Base-by-base conservation (phyloP, 2,329 filamentous ascomycete genomes). In the Alternaria metachromatica region DNA sequence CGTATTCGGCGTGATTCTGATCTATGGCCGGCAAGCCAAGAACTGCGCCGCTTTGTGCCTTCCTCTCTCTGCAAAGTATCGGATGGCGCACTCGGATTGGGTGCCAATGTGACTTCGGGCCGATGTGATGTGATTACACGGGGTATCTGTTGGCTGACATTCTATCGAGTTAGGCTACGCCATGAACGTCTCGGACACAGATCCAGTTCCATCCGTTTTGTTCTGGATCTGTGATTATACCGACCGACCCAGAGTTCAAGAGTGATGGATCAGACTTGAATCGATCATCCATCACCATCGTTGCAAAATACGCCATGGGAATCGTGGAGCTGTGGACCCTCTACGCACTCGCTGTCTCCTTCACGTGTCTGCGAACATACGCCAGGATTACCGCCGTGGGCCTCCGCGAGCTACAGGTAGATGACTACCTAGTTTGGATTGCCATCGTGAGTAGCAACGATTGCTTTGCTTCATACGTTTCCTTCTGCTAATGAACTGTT, bases 271-370 rank as follows among this genome's bases (percentile, higher is more conserved):
- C 37, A 41, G n/a, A 41, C n/a, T 18, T 10, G 15, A 9, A 21
- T 13, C 13, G 18, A 30, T 33, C 8, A 51, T 12, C 3, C 5
- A 51, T 9, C 5, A 51, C 26, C 3, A 3, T 15, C 1, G 6
- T 51, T 33, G 4, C 4, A 6, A 1, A n/a, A 6, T 15, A 12
- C 12, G 2, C 15, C 1, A 51, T 33, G 26, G 18, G n/a, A 2
- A 15, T 15, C 13, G 48, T 30, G 48, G 48, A 51, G 20, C 18
- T 51, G 5, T 51, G 26, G 48, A 51, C 26, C 7, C 48, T 51
- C 6, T 51, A 51, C n/a, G 18, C 48, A 21, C 20, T 51, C n/a
- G 48, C 11, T 15, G 26, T 51, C 7, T n/a, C 48, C 12, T 51
- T 33, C n/a, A 51, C 48, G 12, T 20, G 28, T 7, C 2, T 51